Conservation (phyloP, 1,284 basidiomycete genomes). For the Cutaneotrichosporon cavernicola region DNA sequence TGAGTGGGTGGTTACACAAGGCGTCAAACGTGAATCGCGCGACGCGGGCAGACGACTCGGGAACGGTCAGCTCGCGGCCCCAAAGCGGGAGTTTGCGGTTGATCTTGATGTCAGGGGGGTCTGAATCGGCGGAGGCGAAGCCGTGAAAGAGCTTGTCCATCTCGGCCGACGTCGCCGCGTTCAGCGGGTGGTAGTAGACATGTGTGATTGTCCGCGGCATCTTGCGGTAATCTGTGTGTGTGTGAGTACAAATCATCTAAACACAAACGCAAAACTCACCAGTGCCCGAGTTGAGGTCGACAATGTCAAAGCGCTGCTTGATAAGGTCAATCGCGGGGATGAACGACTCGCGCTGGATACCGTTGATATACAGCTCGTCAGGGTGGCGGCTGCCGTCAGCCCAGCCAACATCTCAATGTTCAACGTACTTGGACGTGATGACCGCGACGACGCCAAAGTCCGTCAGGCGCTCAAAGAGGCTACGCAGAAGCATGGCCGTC, state of each 20-base stretch:
- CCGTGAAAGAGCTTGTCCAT: conserved; percentile 80
- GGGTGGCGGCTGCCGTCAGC: conserved; percentile 77
- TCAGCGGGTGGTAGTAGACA: conserved; percentile 83
- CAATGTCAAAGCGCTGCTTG: conserved; percentile 79
- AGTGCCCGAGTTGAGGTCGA: conserved; percentile 90
- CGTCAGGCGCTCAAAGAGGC: conserved; percentile 79
- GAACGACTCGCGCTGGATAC: conserved; percentile 96
- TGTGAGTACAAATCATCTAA: neutral
- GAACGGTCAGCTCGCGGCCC: conserved; percentile 79
- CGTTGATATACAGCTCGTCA: conserved; percentile 96
- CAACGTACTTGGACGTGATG: conserved; percentile 89
- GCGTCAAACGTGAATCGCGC: conserved; percentile 86
- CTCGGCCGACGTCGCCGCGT: conserved; percentile 60
- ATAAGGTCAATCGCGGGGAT: conserved; percentile 92
- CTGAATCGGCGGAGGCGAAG: conserved; percentile 57
- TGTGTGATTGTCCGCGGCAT: conserved; percentile 84
- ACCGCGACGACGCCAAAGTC: conserved; percentile 89
- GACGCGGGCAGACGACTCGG: conserved; percentile 72
- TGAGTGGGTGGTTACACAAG: conserved; percentile 83
- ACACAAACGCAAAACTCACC: conserved; percentile 58
- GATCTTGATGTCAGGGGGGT: conserved; percentile 56
- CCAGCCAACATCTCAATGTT: conserved; percentile 38
- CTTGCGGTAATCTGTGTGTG: conserved; percentile 75
- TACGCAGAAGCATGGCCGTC: conserved; percentile 95
- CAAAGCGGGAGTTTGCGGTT: conserved; percentile 76